Evolutionary conservation across 2,329 filamentous ascomycete genomes (phyloP).

Genomic region (Trichophyton mentagrophytes): DNA sequence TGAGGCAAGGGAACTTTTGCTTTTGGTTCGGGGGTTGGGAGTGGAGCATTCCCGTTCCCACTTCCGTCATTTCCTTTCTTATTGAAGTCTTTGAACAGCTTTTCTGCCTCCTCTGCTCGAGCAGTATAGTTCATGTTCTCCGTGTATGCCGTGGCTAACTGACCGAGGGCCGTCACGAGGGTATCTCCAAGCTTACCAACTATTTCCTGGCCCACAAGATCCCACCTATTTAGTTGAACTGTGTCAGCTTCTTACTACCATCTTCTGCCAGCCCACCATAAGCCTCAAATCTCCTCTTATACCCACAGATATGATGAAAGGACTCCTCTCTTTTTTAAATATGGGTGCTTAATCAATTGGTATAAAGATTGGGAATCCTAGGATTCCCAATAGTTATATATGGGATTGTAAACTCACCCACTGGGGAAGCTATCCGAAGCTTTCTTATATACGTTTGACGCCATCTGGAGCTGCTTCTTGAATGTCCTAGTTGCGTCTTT

Average conservation of each 20-base stretch:
- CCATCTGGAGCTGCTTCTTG: neutral
- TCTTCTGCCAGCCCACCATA: no score
- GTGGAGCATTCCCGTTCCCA: neutral
- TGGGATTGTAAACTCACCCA: neutral
- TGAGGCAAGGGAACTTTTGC: neutral
- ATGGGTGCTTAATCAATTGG: no score
- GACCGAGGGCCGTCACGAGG: neutral
- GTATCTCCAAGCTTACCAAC: neutral
- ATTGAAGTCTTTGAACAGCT: neutral
- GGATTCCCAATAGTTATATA: no score
- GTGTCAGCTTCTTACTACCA: neutral
- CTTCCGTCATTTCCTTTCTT: neutral
- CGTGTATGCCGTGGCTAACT: neutral
- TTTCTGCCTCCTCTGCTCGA: neutral
- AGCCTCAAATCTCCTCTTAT: no score
- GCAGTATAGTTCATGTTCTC: neutral
- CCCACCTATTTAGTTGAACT: neutral
- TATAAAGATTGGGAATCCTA: no score
- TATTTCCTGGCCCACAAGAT: neutral
- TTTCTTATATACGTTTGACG: neutral
- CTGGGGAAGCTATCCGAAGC: neutral
- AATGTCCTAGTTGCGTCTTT: neutral
- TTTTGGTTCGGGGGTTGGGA: neutral
- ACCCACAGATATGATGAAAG: no score
- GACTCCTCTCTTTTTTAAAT: no score